phyloP scores from a whole-genome alignment of 2,329 filamentous ascomycete species.

The Scortechinia acanthostroma region DNA sequence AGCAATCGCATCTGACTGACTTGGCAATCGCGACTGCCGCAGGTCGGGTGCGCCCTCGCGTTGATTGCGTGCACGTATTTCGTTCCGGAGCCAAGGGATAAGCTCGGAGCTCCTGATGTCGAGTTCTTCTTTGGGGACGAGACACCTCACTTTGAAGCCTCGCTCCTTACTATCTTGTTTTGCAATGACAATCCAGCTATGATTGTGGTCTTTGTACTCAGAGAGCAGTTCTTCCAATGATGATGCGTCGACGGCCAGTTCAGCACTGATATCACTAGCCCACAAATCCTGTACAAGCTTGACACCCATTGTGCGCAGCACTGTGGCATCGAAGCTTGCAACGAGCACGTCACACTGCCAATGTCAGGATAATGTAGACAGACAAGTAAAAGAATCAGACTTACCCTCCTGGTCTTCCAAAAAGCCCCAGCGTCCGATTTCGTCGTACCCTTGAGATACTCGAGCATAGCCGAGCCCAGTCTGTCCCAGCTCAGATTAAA shows the following conservation, averaged over 20 bases:
- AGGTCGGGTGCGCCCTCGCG: constrained; percentile 10
- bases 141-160: constrained; percentile 68
- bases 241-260: constrained; percentile 73
- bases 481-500: constrained; percentile 87
- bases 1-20: constrained; percentile 14
- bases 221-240: constrained; percentile 74
- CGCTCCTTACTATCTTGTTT: constrained; percentile 59
- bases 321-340: constrained; percentile 73
- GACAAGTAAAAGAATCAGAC: constrained; percentile 17
- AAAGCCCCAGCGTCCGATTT: constrained; percentile 54
- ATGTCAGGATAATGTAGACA: not conserved
- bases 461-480: constrained; percentile 58
- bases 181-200: constrained; percentile 83
- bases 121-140: constrained; percentile 72
- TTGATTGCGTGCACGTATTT: constrained; percentile 70
- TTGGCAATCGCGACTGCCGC: constrained; percentile 8
- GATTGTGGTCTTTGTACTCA: constrained; percentile 69
- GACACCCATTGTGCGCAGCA: constrained; percentile 70
- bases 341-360: constrained; percentile 78
- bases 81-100: constrained; percentile 71
- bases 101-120: constrained; percentile 72
- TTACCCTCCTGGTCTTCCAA: constrained; percentile 57
- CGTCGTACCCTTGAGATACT: constrained; percentile 40
- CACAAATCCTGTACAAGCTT: constrained; percentile 75
- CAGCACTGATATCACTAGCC: constrained; percentile 77